Evolutionary conservation across 1,284 basidiomycete species (phyloP), one percentile per base, ranked within the genome.

Genomic region (Paramarasmius palmivorus): DNA sequence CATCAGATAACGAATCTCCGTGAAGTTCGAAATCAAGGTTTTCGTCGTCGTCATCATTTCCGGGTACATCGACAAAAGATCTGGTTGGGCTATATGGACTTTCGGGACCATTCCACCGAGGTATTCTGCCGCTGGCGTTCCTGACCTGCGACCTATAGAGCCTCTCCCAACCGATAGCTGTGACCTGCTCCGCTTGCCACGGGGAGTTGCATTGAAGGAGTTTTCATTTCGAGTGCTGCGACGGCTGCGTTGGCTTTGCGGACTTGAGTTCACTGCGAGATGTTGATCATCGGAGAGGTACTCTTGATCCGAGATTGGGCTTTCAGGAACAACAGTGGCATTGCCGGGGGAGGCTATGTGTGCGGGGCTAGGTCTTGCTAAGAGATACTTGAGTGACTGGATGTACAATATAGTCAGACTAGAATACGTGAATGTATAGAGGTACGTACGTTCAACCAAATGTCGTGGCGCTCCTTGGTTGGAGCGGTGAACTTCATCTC

Each of bases 401-500:
- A 19, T 10, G 53, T 50, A 55, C 41, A 46, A 66, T 41, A 38
- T 32, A 6, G 29, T 32, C 12, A 49, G 50, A 22, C 36, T 34
- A 29, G 19, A 4, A 32, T 42, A 23, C 12, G 3, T 10, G 25
- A 34, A 10, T 14, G 34, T 20, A 46, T 49, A 52, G 38, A 56
- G 51, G 52, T 25, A 72, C 84, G 59, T 66, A 91, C 92, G 67
- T 88, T 91, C 53, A 94, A 77, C 97, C 97, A 99, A 53, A 98
- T 91, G 59, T 98, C 95, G 69, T 99, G 97, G 48, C 95, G 81
- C 63, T 98, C 96, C 68, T 92, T 91, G 17, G 88, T 94, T 0
- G 91, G 89, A 3, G 95, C 95, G 14, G 95, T 99, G 66, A 99
- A 88, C 77, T 98, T 97, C 84, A 99, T 95, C 72, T 99, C 97